Conservation (phyloP, 2,329 filamentous ascomycete species). For the Diplodia seriata region DNA sequence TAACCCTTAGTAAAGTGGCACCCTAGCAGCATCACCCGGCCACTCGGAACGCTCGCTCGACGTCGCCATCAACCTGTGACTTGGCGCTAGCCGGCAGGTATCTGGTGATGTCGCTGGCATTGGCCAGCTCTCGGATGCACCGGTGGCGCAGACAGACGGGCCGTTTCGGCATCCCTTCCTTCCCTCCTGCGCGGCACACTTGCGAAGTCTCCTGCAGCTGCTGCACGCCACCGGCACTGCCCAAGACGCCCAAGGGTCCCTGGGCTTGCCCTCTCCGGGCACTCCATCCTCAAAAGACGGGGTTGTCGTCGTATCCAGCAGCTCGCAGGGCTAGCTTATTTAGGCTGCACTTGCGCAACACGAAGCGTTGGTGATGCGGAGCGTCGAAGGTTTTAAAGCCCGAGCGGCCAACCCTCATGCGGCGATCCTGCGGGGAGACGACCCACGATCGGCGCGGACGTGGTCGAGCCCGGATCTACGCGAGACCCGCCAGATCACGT, state of each 20-base stretch:
- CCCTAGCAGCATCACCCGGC: neutral
- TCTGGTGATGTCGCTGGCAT: constrained; percentile 17
- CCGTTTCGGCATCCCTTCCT: constrained; percentile 3
- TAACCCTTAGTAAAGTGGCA: constrained; percentile 10
- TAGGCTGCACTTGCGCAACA: neutral
- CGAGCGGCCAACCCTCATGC: neutral
- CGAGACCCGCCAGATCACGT: constrained; percentile 15
- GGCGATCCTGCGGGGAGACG: neutral
- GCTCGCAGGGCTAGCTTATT: neutral
- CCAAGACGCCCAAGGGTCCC: neutral
- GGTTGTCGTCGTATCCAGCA: neutral
- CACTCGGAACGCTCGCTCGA: neutral
- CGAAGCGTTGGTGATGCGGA: neutral
- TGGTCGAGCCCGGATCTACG: constrained; percentile 19
- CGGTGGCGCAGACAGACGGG: constrained; percentile 15
- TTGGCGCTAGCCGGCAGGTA: neutral
- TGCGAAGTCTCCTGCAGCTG: neutral
- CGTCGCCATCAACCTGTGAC: constrained; percentile 2
- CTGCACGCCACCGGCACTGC: neutral
- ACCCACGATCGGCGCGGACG: constrained; percentile 8
- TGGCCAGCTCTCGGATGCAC: neutral
- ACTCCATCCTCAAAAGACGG: neutral
- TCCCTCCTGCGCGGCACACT: constrained; percentile 7
- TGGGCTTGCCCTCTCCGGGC: neutral
- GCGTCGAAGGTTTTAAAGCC: constrained; percentile 7